Evolutionary conservation across 2,329 filamentous ascomycete species (phyloP), one percentile per base, ranked within the genome.

Genomic region (Aspergillus persii): DNA sequence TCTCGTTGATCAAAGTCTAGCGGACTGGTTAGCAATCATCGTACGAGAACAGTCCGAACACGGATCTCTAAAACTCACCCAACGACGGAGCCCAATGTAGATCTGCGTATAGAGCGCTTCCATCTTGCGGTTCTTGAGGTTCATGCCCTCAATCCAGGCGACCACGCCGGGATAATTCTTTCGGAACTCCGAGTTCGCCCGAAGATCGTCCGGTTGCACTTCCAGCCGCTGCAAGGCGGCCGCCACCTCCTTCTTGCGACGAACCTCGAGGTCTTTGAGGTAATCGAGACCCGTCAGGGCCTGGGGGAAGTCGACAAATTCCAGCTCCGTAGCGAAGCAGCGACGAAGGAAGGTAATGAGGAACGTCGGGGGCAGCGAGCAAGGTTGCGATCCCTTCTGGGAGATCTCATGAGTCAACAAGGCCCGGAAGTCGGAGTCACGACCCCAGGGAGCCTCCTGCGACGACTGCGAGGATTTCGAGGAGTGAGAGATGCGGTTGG

Each of bases 231-330:
- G 74, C 54, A 86, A 76, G 4, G 85, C 84, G 8, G 79, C 77
- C 6, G 77, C 76, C 47, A 87, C 78, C 66, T 89, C 86, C 57
- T 83, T 82, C 60, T 82, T 80, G 65, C 86, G 80, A 61, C 86
- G 79, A 50, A 75, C 81, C 68, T 89, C 86, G 8, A 89, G 76
- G 61, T 88, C 85, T 62, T 84, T 85, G 54, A 89, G 79, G 69
- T 89, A 89, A 72, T 89, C 86, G 55, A 89, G 76, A 7, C 84
- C 86, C 3, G 86, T 87, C 62, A 89, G 74, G 18, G 86, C 84
- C 69, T 89, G 86, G 23, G 84, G 83, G 63, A 89, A 89, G 73
- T 89, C 86, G 59, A 89, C 86, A 46, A 81, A 73, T 36, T 80
- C 77, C 8, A 89, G 70, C 49, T 84, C 78, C 2, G 79, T 68